These are phyloP conservation scores for Entonaema liquescens DNA, from an alignment of 495 filamentous ascomycete genomes.

Conservation along the genomic window DNA sequence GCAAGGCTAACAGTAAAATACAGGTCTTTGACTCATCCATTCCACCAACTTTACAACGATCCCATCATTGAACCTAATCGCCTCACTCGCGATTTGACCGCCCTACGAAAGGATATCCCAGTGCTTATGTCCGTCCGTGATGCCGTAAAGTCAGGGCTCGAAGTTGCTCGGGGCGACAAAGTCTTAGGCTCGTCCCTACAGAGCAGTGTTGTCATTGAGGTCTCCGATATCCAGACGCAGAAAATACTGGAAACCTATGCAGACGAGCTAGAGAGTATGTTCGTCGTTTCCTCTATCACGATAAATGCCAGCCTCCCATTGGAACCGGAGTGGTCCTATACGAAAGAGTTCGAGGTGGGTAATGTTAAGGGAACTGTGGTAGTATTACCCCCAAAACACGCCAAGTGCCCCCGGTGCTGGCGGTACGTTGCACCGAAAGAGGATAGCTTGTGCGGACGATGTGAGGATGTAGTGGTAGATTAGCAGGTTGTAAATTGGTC, in stretches of 20 bases:
- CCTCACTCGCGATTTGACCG: slow-evolving; percentile 41
- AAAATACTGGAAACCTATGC: slow-evolving; percentile 61
- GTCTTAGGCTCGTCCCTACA: slow-evolving; percentile 77
- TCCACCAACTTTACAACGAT: slow-evolving; percentile 53
- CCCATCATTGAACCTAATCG: slow-evolving; percentile 48
- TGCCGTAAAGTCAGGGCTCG: slow-evolving; percentile 75
- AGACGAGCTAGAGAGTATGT: slow-evolving; percentile 73
- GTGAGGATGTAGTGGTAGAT: slow-evolving; percentile 69
- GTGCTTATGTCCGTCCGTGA: slow-evolving; percentile 63
- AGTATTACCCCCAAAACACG: slow-evolving; percentile 70
- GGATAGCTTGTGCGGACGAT: slow-evolving; percentile 75
- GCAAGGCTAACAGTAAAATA: neutral
- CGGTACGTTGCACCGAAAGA: slow-evolving; percentile 69
- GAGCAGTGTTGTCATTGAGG: slow-evolving; percentile 66
- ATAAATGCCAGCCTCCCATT: slow-evolving; percentile 52
- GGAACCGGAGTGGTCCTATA: slow-evolving; percentile 61
- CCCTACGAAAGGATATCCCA: slow-evolving; percentile 62
- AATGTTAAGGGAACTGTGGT: slow-evolving; percentile 60
- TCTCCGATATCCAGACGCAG: slow-evolving; percentile 34
- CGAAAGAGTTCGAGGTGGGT: slow-evolving; percentile 61
- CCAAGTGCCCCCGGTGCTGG: slow-evolving; percentile 91
- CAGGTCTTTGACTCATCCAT: slow-evolving; percentile 47
- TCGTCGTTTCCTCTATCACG: slow-evolving; percentile 77
- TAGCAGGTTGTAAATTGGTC: slow-evolving; percentile 36
- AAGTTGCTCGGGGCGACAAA: slow-evolving; percentile 70